Evolutionary conservation across 805 yeast genomes (phyloP), one percentile per base, ranked within the genome.

Genomic region (Nakazawaea molendinolei): DNA sequence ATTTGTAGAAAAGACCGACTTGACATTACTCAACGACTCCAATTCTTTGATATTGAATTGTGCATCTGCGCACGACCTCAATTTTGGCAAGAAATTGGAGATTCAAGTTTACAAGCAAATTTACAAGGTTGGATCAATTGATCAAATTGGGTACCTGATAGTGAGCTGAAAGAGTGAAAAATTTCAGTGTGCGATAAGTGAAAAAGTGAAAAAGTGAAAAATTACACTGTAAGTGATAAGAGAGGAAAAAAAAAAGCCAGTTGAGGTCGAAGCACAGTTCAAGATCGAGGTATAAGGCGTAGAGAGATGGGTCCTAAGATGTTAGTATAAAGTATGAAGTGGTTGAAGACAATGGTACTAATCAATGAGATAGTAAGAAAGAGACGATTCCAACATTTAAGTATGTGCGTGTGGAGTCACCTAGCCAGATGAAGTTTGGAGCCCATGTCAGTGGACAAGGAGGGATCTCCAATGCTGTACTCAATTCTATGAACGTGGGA

Each of bases 391-490:
- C 27, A 23, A 17, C 25, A 15, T 50, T 55, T 33, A 56, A 56
- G 38, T 71, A 63, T 51, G 55, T 64, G 1, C 64, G 79, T 41
- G 60, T 36, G 6, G 35, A 31, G 13, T 8, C 26, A 4, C 42
- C 64, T 6, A 57, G 64, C 3, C 59, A 67, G 32, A 67, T 62
- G 59, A 81, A 73, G 52, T 89, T 75, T 51, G 97, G 97, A 3
- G 95, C 95, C 3, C 97, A 89, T 58, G 90, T 89, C 20, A 76
- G 83, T 3, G 77, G 80, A 46, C 69, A 82, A 5, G 95, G 95
- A 10, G 97, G 92, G 34, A 48, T 60, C 9, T 55, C 50, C 33
- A 58, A 56, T 30, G 49, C 63, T 3, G 62, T 60, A 7, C 51
- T 55, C 0, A 67, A 66, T 45, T 69, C 73, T 2, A 57, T 60